Percentiles rank a stretch among this genome's conserved stretches.
These are phyloP conservation scores for Syncephalastrum sp. DNA, from an alignment of 371 early-diverging fungal genomes.

Conservation along the genomic window DNA sequence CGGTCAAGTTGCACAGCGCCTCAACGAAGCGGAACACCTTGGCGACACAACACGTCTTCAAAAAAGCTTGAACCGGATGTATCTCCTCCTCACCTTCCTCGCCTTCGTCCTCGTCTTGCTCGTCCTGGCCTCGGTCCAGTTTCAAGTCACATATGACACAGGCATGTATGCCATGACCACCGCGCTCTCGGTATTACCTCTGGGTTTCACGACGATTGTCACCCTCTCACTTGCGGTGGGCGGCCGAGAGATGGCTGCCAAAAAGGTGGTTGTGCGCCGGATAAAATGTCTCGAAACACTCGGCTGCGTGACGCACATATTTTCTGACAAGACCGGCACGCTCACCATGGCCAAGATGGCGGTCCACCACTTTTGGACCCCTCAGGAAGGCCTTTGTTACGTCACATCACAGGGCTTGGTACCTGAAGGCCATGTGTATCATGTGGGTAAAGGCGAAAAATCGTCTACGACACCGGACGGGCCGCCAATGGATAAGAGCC, in stretches of 20 bases:
- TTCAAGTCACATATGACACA: constrained; percentile 31
- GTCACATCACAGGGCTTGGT: constrained; percentile 62
- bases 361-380: constrained; percentile 70
- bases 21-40: constrained; percentile 52
- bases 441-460: constrained; percentile 7
- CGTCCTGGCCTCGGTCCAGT: constrained; percentile 63
- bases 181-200: constrained; percentile 37
- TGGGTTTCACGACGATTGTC: constrained; percentile 39
- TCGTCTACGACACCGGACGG: constrained; percentile 2
- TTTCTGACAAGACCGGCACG: constrained; percentile 78
- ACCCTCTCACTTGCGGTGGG: constrained; percentile 40
- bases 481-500: constrained; percentile 15
- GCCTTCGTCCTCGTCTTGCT: constrained; percentile 49
- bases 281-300: constrained; percentile 91
- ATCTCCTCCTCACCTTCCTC: constrained; percentile 61
- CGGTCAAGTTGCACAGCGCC: constrained; percentile 82
- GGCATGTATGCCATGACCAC: constrained; percentile 47
- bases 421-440: constrained; percentile 63
- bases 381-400: constrained; percentile 57
- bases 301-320: constrained; percentile 91
- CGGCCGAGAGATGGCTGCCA: constrained; percentile 38
- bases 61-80: constrained; percentile 71
- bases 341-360: constrained; percentile 73
- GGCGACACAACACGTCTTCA: constrained; percentile 73
- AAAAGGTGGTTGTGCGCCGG: constrained; percentile 57